A percentile compares a stretch with the other conserved stretches of the same genome.
Conservation (phyloP, 106 monocot genomes). For the Vanilla planifolia region DNA sequence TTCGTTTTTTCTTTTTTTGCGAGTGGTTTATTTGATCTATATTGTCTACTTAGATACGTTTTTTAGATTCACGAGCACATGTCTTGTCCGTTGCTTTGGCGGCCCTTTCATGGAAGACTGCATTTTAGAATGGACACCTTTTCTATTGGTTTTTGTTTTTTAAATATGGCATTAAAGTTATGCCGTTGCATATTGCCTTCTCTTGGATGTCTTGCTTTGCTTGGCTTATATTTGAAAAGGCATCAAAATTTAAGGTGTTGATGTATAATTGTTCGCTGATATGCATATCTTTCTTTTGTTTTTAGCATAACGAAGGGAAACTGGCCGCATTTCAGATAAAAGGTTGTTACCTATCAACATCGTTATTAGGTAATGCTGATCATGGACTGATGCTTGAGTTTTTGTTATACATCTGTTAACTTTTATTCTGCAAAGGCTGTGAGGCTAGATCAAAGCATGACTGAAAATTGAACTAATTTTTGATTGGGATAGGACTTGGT, state of each 20-base stretch:
- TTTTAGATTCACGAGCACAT: too few relatives aligned
- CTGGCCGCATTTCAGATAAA: constrained; percentile 1
- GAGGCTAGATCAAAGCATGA: not conserved
- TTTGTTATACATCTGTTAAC: not conserved
- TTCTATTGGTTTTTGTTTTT: not conserved
- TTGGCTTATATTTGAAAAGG: not conserved
- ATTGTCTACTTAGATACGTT: not conserved
- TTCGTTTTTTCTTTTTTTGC: not conserved
- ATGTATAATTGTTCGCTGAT: not conserved
- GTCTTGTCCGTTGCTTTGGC: too few relatives aligned
- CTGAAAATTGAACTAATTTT: too few relatives aligned
- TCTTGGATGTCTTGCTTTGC: not conserved
- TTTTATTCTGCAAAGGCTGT: not conserved
- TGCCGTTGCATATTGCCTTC: not conserved
- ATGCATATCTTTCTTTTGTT: not conserved
- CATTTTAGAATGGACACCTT: not conserved
- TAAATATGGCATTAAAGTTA: too few relatives aligned
- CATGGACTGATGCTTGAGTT: not conserved
- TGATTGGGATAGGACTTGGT: too few relatives aligned
- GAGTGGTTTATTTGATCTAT: not conserved
- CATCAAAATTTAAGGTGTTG: not conserved
- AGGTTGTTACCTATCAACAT: not conserved
- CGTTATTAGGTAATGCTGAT: not conserved
- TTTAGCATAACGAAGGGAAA: not conserved
- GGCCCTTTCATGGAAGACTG: too few relatives aligned